Evolutionary conservation across 495 filamentous ascomycete species (phyloP).

Genomic region (Podospora appendiculata): DNA sequence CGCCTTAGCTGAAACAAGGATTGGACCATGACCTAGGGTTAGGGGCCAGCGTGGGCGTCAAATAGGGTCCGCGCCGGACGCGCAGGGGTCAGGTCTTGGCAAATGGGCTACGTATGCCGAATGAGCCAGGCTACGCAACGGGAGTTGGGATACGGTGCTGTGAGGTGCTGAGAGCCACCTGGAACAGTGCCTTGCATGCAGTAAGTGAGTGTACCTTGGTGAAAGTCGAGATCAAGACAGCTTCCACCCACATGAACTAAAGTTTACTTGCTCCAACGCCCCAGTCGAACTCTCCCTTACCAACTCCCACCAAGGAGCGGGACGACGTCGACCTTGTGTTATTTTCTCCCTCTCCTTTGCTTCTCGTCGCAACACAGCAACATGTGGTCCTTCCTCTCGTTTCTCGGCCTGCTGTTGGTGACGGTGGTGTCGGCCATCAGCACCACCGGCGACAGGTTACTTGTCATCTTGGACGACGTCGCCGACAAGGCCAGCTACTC

Average conservation of each 20-base stretch:
- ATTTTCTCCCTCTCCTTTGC: conserved; percentile 14
- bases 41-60: background rate
- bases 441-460: conserved; percentile 68
- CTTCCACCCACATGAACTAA: background rate
- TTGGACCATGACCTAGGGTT: too few species aligned
- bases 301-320: background rate
- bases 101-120: conserved; percentile 31
- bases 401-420: conserved; percentile 56
- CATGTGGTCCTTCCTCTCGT: conserved; percentile 72
- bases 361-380: conserved; percentile 3
- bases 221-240: background rate
- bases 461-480: conserved; percentile 80
- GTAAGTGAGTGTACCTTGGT: too few species aligned
- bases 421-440: conserved; percentile 67
- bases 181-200: background rate
- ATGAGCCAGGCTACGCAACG: conserved; percentile 1
- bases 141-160: background rate
- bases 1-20: too few species aligned
- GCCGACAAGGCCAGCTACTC: conserved; percentile 73
- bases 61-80: background rate
- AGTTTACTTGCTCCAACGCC: too few species aligned
- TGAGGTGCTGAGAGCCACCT: too few species aligned
- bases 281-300: too few species aligned
- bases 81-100: conserved; percentile 15
- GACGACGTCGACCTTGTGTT: conserved; percentile 15